Percentiles rank a stretch among this genome's conserved stretches.
phyloP scores from a whole-genome alignment of 176 grass and related monocot genomes.

The Ensete ventricosum region DNA sequence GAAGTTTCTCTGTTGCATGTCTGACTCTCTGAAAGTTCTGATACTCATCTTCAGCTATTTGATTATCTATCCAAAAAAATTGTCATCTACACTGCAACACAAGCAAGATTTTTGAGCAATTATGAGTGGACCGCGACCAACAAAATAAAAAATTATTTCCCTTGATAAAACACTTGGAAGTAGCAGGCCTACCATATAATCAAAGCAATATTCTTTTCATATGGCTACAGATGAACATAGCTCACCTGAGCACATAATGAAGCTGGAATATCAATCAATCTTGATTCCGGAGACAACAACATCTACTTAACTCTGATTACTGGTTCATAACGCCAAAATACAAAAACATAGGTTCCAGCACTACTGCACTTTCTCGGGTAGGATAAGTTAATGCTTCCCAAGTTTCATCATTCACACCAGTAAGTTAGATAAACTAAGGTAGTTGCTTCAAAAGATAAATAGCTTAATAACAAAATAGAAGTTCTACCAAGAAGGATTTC shows the following conservation, averaged over 20 bases:
- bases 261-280: no score
- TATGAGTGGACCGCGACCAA: not conserved
- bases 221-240: no score
- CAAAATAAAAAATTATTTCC: not conserved
- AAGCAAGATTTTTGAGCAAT: conserved; percentile 3
- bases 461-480: no score
- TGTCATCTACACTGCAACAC: conserved; percentile 53
- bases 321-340: no score
- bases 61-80: conserved; percentile 92
- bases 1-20: conserved; percentile 36
- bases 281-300: no score
- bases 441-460: not conserved
- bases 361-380: not conserved
- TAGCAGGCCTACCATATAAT: not conserved
- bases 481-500: no score
- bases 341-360: no score
- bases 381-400: not conserved
- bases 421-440: not conserved
- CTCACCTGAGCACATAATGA: no score
- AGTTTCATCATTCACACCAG: not conserved
- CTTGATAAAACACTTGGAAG: not conserved
- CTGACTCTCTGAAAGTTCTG: conserved; percentile 56
- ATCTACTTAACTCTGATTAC: no score
- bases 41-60: conserved; percentile 58
- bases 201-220: no score